Conservation (phyloP, 1,284 basidiomycete genomes). For the Hortiboletus rubellus region DNA sequence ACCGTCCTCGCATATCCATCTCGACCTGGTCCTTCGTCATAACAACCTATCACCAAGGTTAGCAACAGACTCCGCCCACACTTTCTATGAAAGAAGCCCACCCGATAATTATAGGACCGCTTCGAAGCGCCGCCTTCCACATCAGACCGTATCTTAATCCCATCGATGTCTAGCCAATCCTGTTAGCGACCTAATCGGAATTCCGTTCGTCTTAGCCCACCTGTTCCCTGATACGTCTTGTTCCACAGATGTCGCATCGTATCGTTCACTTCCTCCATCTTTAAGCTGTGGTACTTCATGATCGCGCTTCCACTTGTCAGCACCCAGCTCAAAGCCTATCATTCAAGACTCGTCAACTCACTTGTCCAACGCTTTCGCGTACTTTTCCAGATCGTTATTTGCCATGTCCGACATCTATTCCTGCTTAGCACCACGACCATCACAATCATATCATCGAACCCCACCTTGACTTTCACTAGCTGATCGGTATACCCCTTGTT, state of each 20-base stretch:
- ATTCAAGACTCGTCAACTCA: slow-evolving; percentile 39
- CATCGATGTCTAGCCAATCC: slow-evolving; percentile 81
- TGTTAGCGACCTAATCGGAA: slow-evolving; percentile 21
- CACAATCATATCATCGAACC: neutral
- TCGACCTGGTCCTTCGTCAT: slow-evolving; percentile 99
- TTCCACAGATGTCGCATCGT: slow-evolving; percentile 97
- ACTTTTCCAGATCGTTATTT: slow-evolving; percentile 95
- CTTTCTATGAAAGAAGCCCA: slow-evolving; percentile 40
- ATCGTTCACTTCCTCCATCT: slow-evolving; percentile 99
- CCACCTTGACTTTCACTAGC: slow-evolving; percentile 91
- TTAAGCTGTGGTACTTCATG: slow-evolving; percentile 97
- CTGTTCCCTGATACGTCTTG: slow-evolving; percentile 98
- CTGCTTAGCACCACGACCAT: neutral
- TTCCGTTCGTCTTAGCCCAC: slow-evolving; percentile 42
- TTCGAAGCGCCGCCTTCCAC: slow-evolving; percentile 84
- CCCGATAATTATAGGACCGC: slow-evolving; percentile 98
- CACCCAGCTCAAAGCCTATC: neutral
- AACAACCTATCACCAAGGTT: slow-evolving; percentile 65
- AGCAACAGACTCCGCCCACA: slow-evolving; percentile 20
- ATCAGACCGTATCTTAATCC: slow-evolving; percentile 94
- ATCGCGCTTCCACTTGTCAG: slow-evolving; percentile 69
- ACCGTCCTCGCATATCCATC: slow-evolving; percentile 99
- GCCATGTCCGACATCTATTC: slow-evolving; percentile 86
- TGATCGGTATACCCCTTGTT: slow-evolving; percentile 87
- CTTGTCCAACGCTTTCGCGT: slow-evolving; percentile 95